Percentiles rank a stretch among this genome's conserved stretches.
phyloP scores from a whole-genome alignment of 192 early-diverging fungal species.

The Linnemannia zychae region DNA sequence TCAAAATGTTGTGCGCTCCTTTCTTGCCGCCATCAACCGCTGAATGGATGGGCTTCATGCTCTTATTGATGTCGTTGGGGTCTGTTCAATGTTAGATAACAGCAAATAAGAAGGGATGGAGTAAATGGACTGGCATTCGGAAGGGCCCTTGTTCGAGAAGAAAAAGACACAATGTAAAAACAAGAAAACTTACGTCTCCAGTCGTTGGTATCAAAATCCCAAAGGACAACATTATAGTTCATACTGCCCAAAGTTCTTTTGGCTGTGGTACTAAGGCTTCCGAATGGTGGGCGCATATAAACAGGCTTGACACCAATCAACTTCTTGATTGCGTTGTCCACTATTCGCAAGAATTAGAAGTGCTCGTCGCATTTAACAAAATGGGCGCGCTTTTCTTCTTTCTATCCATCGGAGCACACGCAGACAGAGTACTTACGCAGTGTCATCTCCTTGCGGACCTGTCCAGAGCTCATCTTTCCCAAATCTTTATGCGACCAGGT shows the following conservation, averaged over 20 bases:
- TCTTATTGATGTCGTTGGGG: background rate
- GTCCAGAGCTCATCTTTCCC: slow-evolving; percentile 15
- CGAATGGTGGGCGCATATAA: slow-evolving; percentile 64
- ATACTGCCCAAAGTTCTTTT: slow-evolving; percentile 15
- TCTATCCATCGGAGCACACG: background rate
- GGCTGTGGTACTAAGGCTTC: slow-evolving; percentile 28
- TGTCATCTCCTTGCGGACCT: slow-evolving; percentile 32
- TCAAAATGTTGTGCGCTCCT: slow-evolving; percentile 33
- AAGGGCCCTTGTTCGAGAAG: too few relatives aligned
- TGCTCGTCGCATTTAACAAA: background rate
- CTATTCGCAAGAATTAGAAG: background rate
- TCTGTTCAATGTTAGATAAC: background rate
- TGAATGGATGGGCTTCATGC: background rate
- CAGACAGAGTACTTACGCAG: too few relatives aligned
- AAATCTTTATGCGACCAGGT: slow-evolving; percentile 61
- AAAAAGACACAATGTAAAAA: too few relatives aligned
- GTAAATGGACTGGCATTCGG: too few relatives aligned
- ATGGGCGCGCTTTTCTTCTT: background rate
- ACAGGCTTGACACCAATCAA: slow-evolving; percentile 62
- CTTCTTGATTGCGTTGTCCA: slow-evolving; percentile 25
- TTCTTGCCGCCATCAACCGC: background rate
- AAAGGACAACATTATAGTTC: slow-evolving; percentile 53
- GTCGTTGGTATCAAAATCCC: slow-evolving; percentile 60
- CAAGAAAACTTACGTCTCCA: slow-evolving; percentile 10
- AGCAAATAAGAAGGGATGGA: background rate